Evolutionary conservation across 208 protist species (phyloP).

Genomic region (Crithidia sp.): DNA sequence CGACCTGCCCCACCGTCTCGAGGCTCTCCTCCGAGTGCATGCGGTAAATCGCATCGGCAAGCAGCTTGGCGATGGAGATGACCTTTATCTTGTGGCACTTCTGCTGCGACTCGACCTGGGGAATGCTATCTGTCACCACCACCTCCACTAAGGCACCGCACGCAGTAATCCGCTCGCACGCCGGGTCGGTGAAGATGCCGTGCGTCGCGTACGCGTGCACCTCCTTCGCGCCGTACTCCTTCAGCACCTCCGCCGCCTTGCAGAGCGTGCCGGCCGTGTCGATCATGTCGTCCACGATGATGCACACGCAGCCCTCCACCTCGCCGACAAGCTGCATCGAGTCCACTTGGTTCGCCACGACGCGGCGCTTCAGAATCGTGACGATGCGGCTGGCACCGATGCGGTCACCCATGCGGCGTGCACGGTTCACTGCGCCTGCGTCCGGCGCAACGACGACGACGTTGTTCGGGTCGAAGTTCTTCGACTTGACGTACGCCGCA

Average conservation of each 20-base stretch:
- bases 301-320: conserved; percentile 92
- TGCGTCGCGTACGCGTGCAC: conserved; percentile 95
- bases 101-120: conserved; percentile 59
- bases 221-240: conserved; percentile 92
- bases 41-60: conserved; percentile 88
- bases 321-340: conserved; percentile 96
- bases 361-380: conserved; percentile 95
- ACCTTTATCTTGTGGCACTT: conserved; percentile 88
- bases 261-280: conserved; percentile 96
- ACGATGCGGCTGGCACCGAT: conserved; percentile 90
- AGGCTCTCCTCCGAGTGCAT: conserved; percentile 89
- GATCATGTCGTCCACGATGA: conserved; percentile 99
- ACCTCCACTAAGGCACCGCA: conserved; percentile 91
- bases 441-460: conserved; percentile 96
- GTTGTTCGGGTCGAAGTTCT: conserved; percentile 72
- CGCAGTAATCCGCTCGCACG: conserved; percentile 91
- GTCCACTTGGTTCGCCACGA: conserved; percentile 92
- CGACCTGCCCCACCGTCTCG: conserved; percentile 50
- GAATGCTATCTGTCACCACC: conserved; percentile 94
- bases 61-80: conserved; percentile 86
- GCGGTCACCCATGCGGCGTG: conserved; percentile 82
- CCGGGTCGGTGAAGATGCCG: conserved; percentile 94
- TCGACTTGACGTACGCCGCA: conserved; percentile 80
- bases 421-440: conserved; percentile 95
- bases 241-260: conserved; percentile 95